Percentiles rank a stretch among this genome's conserved stretches.
Conservation (phyloP, 1,284 basidiomycete genomes). For the Chalciporus sp. region DNA sequence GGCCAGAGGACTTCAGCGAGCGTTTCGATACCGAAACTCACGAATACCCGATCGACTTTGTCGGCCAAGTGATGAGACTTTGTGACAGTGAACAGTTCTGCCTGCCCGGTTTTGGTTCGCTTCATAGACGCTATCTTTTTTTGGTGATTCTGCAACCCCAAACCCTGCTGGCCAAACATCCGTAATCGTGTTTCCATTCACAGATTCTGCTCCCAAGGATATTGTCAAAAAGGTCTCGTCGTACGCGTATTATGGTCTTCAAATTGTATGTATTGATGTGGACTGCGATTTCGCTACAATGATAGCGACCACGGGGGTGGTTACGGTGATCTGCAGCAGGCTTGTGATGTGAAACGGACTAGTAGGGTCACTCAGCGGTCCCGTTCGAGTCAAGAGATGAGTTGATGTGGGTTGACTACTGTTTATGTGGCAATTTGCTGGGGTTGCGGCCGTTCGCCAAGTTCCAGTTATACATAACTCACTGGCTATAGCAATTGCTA, state of each 20-base stretch:
- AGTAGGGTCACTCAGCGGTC: too few relatives aligned
- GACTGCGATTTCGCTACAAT: too few relatives aligned
- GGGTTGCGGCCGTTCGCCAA: not conserved
- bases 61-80: slow-evolving; percentile 18
- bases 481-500: too few relatives aligned
- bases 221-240: not conserved
- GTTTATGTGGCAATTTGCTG: slow-evolving; percentile 17
- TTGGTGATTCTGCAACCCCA: slow-evolving; percentile 9
- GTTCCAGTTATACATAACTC: too few relatives aligned
- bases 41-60: slow-evolving; percentile 34
- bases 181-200: not conserved
- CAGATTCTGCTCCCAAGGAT: not conserved
- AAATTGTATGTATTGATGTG: too few relatives aligned
- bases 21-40: slow-evolving; percentile 20
- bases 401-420: slow-evolving; percentile 10
- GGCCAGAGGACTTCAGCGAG: slow-evolving; percentile 4
- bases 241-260: not conserved
- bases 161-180: not conserved
- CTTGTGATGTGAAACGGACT: too few relatives aligned
- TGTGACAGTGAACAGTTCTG: slow-evolving; percentile 13
- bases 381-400: not conserved
- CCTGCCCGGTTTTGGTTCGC: not conserved
- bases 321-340: too few relatives aligned
- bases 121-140: not conserved
- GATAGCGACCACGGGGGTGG: too few relatives aligned